Base-by-base conservation (phyloP, 345 rosid genomes). In the Sapria himalayana region DNA sequence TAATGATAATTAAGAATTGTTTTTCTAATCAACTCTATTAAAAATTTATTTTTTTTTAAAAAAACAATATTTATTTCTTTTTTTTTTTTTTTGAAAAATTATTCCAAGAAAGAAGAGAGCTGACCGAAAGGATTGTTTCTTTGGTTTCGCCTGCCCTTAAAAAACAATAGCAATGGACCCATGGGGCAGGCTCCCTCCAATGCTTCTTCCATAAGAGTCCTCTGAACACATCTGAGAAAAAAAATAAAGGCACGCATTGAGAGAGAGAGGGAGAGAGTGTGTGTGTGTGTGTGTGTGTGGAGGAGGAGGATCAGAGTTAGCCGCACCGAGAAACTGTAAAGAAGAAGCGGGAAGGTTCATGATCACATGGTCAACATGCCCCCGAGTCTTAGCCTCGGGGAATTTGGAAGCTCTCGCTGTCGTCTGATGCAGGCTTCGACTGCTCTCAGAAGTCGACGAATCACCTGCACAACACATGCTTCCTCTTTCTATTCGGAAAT, bases 301-400 rank as follows among this genome's bases (percentile, higher is more conserved):
- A n/a, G n/a, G n/a, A n/a, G n/a, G n/a, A n/a, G n/a, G n/a, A n/a
- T n/a, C n/a, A n/a, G n/a, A n/a, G n/a, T n/a, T n/a, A n/a, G n/a
- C n/a, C n/a, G n/a, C n/a, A 82, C 94, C 94, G 27, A 89, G 66
- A 67, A 89, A 89, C 34, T 71, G 56, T 41, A 79, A 45, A 44
- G 93, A 94, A 56, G 98, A 89, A 43, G 91, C 98, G 33, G 98
- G 98, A 57, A 89, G 98, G 64, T 89, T 89, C 98, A 89, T 89
- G 31, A 89, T 68, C 37, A 89, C 62, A 61, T 82, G 98, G 66
- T 89, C 93, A 40, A 82, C 50, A 56, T 82, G 93, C 61, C 79
- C 91, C 94, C 91, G 74, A 1, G 91, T 59, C 70, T 69, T 82
- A 31, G 73, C 32, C 15, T 56, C 44, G 37, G 70, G 60, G 34